Conservation (phyloP, 768 basidiomycete genomes). For the Lactarius hengduanensis region DNA sequence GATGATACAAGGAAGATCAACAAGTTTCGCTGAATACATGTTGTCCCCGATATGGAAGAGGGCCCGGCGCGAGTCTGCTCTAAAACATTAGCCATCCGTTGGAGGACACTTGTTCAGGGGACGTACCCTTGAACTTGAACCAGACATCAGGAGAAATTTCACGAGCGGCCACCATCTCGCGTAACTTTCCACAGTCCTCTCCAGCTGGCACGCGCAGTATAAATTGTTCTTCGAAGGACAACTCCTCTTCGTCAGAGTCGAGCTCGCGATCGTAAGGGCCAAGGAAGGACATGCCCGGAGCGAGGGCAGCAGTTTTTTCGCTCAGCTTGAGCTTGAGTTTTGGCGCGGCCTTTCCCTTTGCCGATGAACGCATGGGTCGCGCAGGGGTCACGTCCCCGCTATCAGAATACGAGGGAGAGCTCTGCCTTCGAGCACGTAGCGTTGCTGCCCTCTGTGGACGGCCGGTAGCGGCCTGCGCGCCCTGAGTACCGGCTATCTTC, state of each 20-base stretch:
- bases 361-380: constrained; percentile 47
- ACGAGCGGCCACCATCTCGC: constrained; percentile 76
- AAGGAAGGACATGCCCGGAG: constrained; percentile 83
- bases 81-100: background rate
- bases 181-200: constrained; percentile 73
- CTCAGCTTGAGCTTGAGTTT: constrained; percentile 88
- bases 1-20: constrained; percentile 91
- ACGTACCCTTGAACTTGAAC: constrained; percentile 95
- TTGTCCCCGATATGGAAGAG: constrained; percentile 83
- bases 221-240: constrained; percentile 97
- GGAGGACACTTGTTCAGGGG: background rate
- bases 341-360: constrained; percentile 48
- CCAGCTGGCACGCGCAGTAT: constrained; percentile 86
- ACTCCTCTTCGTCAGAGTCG: constrained; percentile 92
- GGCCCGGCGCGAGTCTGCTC: constrained; percentile 82
- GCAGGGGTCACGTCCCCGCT: constrained; percentile 37
- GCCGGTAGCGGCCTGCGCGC: constrained; percentile 26
- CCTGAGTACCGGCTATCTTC: constrained; percentile 17
- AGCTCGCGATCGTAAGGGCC: constrained; percentile 92
- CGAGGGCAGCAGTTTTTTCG: constrained; percentile 76
- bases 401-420: constrained; percentile 31
- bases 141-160: constrained; percentile 81
- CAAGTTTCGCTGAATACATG: constrained; percentile 86
- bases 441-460: constrained; percentile 29
- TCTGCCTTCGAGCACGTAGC: constrained; percentile 28